Base-by-base conservation (phyloP, 768 basidiomycete species). In the Fibroporia radiculosa region DNA sequence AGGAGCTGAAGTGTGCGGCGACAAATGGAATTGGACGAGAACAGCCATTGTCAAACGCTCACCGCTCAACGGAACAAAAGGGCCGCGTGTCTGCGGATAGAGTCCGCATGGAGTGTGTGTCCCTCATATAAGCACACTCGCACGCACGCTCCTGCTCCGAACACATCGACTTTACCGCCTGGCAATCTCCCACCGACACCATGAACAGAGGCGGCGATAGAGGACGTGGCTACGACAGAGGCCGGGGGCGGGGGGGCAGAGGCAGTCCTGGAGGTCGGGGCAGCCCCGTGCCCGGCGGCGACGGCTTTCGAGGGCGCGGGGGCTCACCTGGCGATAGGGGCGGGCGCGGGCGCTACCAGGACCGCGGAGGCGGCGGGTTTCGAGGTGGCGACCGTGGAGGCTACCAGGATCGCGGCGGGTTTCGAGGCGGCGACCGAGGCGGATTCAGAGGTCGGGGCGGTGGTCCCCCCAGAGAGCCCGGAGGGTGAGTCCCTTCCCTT, bases 401-500 rank as follows among this genome's bases (percentile, higher is more conserved):
- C 12, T 52, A 44, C 20, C 52, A 55, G 7, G 52, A 49, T 18
- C 48, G 55, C n/a, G 56, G 62, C 20, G 54, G 57, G 10, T 52
- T 45, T 19, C 49, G 55, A 11, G 59, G 68, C n/a, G 67, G 50
- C 40, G 45, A 46, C 19, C 38, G 54, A 20, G 40, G 60, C 16
- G 59, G 58, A 1, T 53, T 49, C 20, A 51, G 51, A 12, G 59
- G 61, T 25, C 51, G 63, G 6, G 56, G 65, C 27, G 59, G 59
- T 13, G 56, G 50, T 27, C 45, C 54, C 35, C 58, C 56, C n/a
- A 49, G 62, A 45, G 68, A 65, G 44, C 62, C 59, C 43, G 69
- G 68, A 52, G 73, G 72, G 71, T 71, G 53, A 44, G 67, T 57
- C n/a, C 14, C 43, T 33, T 26, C 34, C 33, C 24, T 38, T 45